Percentiles rank a stretch among this genome's conserved stretches.
Evolutionary conservation across 176 grass and related monocot genomes (phyloP).

Genomic region (Leersia perrieri): DNA sequence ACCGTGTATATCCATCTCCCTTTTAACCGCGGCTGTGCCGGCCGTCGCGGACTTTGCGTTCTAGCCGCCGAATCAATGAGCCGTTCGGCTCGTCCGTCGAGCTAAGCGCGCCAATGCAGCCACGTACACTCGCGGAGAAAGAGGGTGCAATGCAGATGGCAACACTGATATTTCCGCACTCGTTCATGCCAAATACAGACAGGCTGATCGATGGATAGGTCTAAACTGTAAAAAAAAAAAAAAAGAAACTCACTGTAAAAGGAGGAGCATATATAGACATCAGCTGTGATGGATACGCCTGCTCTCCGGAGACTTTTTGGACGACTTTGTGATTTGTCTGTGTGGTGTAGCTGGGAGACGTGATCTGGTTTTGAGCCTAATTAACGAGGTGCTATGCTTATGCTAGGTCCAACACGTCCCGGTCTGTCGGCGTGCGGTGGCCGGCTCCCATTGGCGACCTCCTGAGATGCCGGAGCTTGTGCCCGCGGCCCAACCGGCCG

Average conservation of each 20-base stretch:
- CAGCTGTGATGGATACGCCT: neutral
- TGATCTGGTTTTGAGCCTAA: neutral
- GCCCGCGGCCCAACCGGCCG: neutral
- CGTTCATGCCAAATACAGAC: neutral
- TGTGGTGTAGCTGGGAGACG: constrained; percentile 19
- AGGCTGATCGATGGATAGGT: too few species aligned
- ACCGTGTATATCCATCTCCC: neutral
- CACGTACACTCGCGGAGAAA: neutral
- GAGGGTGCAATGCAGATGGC: neutral
- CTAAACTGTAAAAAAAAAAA: constrained; percentile 27
- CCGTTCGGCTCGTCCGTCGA: neutral
- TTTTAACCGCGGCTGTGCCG: neutral
- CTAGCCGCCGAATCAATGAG: neutral
- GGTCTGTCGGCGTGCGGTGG: neutral
- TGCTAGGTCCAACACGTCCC: neutral
- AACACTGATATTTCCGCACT: constrained; percentile 7
- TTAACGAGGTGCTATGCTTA: neutral
- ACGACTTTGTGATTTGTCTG: neutral
- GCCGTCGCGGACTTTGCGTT: neutral
- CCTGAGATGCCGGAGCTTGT: neutral
- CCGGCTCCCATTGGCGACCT: neutral
- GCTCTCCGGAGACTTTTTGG: neutral
- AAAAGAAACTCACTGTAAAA: neutral
- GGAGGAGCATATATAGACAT: neutral
- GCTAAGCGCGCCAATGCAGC: too few species aligned